A percentile compares a stretch with the other conserved stretches of the same genome.
Evolutionary conservation across 2,329 filamentous ascomycete species (phyloP).

Genomic region (Alternaria sp.): DNA sequence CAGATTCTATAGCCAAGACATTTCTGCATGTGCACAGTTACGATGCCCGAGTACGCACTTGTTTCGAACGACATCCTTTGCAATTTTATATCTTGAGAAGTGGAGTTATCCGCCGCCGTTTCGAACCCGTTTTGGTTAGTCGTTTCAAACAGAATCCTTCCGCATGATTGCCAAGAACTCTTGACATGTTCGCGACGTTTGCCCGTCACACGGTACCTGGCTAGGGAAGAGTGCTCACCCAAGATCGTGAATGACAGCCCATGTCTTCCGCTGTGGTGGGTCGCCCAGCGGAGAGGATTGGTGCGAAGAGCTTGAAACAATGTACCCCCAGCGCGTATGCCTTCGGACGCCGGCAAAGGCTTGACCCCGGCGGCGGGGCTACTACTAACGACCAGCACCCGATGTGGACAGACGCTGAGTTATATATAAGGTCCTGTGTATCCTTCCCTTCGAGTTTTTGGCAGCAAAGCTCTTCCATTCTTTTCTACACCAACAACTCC

Average conservation of each 20-base stretch:
- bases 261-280: conserved; percentile 8
- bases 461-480: conserved; percentile 31
- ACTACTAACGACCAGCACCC: not conserved
- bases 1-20: conserved; percentile 1
- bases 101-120: conserved; percentile 17
- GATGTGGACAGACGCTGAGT: not conserved
- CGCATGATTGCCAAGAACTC: conserved; percentile 12
- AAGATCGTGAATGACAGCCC: conserved; percentile 16
- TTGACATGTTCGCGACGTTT: conserved; percentile 14
- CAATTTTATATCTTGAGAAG: conserved; percentile 24
- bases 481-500: conserved; percentile 18
- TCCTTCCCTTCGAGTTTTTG: conserved; percentile 12
- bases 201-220: conserved; percentile 11
- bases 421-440: conserved; percentile 20
- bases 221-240: not conserved
- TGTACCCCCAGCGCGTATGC: conserved; percentile 13
- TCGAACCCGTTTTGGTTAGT: conserved; percentile 12
- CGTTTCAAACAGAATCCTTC: conserved; percentile 29
- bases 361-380: conserved; percentile 11
- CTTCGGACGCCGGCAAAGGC: conserved; percentile 9
- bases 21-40: conserved; percentile 16
- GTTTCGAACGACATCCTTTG: conserved; percentile 26
- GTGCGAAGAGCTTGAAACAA: conserved; percentile 21
- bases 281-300: conserved; percentile 12
- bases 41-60: conserved; percentile 14